Base-by-base conservation (phyloP, 371 early-diverging fungal genomes). In the Apophysomyces trapeziformis region DNA sequence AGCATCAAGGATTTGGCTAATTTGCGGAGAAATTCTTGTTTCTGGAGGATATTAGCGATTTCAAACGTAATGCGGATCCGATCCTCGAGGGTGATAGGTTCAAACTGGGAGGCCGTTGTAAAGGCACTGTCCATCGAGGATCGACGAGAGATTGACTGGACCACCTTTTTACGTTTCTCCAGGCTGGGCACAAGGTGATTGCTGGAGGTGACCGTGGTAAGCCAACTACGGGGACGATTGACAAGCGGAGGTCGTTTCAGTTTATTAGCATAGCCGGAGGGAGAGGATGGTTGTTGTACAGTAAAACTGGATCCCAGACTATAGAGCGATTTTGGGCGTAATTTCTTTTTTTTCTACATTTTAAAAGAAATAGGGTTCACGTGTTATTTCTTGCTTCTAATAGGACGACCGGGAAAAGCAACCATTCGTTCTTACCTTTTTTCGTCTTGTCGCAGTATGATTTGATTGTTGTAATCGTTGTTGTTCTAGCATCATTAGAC, bases 21-120 rank as follows among this genome's bases (percentile, higher is more conserved):
- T 67, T 83, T 82, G 18, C 79, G 75, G 9, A 89, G 45, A 65
- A 87, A 85, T 13, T 82, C 83, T 45, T 89, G 89, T 41, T 84
- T 79, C 38, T 81, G 79, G 36, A 89, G 36, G 43, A 89, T 87
- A 43, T 83, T 78, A 11, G 85, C 87, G 54, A 86, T 78, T 32
- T 85, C 84, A 72, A 82, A 79, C 0, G 87, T 84, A 44, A 87
- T 84, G 8, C 79, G 75, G 41, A 87, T 76, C 37, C 83, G 77
- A 62, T 85, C 87, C 54, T 87, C 85, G 0, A 77, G 45, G 9
- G 79, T 78, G 57, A 82, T 77, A 38, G 75, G 77, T 36, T 76
- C 78, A 41, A 75, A 75, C 57, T 78, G 79, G 37, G 82, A 78
- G 11, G 78, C 79, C 14, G 75, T 76, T 7, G 82, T 78, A 16